These are phyloP conservation scores for Phytopythium montanum DNA, from an alignment of 352 stramenopile species.

Conservation along the genomic window DNA sequence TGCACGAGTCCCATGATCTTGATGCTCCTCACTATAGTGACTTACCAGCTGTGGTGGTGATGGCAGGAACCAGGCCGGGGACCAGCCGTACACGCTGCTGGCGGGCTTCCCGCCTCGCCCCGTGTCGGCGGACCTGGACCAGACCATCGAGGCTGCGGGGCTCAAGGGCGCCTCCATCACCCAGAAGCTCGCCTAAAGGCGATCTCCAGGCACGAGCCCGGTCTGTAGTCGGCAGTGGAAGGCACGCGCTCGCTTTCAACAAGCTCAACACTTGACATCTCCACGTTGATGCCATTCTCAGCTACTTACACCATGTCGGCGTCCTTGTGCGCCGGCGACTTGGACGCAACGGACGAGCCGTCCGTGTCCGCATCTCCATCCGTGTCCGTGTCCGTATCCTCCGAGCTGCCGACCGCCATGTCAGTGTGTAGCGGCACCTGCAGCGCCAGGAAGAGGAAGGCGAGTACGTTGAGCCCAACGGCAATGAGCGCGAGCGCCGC, in stretches of 20 bases:
- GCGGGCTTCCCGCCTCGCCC: constrained; percentile 90
- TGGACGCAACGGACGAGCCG: neutral
- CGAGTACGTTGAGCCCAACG: constrained; percentile 45
- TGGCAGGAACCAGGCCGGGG: constrained; percentile 61
- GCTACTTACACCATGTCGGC: constrained; percentile 1
- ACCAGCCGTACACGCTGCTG: constrained; percentile 87
- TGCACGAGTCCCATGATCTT: neutral
- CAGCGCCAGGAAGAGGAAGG: constrained; percentile 62
- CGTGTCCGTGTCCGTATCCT: neutral
- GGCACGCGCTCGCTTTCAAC: neutral
- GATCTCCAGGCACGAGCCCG: neutral
- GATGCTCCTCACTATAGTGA: neutral
- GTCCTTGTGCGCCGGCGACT: neutral
- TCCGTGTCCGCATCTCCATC: neutral
- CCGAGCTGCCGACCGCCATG: constrained; percentile 10
- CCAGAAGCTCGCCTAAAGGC: constrained; percentile 84
- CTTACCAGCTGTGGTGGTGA: neutral
- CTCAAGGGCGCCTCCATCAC: constrained; percentile 91
- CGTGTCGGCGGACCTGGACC: constrained; percentile 76
- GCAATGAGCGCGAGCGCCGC: constrained; percentile 50
- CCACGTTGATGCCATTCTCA: neutral
- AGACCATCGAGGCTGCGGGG: constrained; percentile 89
- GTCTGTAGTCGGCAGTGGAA: neutral
- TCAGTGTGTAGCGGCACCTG: constrained; percentile 57
- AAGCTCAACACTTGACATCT: neutral